A percentile compares a stretch with the other conserved stretches of the same genome.
These are phyloP conservation scores for Solanum clarkiae DNA, from an alignment of 257 asterid genomes.

Conservation along the genomic window DNA sequence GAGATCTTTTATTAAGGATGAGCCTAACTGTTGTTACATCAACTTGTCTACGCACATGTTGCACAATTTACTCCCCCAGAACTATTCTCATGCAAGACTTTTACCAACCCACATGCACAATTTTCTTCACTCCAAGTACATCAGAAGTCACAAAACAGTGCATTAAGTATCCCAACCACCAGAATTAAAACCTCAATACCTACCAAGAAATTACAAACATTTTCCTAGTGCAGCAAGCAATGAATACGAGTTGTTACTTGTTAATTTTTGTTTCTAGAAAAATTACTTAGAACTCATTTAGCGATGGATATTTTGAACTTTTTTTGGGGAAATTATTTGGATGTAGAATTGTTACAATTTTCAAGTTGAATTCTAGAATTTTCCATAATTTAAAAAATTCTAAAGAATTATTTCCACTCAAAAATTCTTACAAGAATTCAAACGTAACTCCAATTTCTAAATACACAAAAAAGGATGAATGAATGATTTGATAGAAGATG, in stretches of 20 bases:
- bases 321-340: not conserved
- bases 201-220: not conserved
- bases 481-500: not conserved
- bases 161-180: not conserved
- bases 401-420: no score
- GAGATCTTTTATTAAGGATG: no score
- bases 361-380: no score
- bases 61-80: not conserved
- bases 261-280: not conserved
- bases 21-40: not conserved
- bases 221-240: not conserved
- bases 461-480: no score
- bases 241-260: not conserved
- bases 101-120: not conserved
- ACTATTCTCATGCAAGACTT: not conserved
- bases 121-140: not conserved
- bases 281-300: not conserved
- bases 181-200: not conserved
- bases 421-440: not conserved
- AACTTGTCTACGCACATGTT: not conserved
- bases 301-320: not conserved
- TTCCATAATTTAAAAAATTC: no score
- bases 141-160: no score
- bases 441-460: no score
- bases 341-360: not conserved